Evolutionary conservation across 306 rosid species (phyloP), one percentile per base, ranked within the genome.

Genomic region (Quillaja saponaria): DNA sequence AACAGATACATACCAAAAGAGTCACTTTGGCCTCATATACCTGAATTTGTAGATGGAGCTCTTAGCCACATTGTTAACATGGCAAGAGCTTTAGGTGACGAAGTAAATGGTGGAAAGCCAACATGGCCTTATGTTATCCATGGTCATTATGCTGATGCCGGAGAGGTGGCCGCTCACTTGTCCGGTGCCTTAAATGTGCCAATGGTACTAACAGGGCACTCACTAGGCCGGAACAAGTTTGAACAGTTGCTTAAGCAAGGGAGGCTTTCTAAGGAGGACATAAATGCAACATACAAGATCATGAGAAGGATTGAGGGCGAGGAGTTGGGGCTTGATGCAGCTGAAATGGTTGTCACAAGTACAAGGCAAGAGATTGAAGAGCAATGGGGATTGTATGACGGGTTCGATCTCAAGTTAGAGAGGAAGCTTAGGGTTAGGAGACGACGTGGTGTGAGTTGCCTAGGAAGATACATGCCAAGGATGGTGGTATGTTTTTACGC

Each of bases 341-440:
- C 97, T 48, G 97, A 90, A 67, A 90, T 87, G 69, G 95, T 90
- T 49, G 85, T 90, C 63, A 90, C 97, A n/a, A 87, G 97, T 58
- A 90, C 97, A 44, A 82, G 71, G 64, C 97, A 90, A 73, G 97
- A 90, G 74, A 87, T 87, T 38, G 92, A 87, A 17, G 92, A 90
- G 75, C 97, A 90, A 58, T 90, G 97, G 97, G 97, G 97, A 19
- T 95, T 90, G 34, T 90, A 90, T 44, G 95, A 90, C 61, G 97
- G 95, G 21, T 90, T 90, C 49, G 88, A 90, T 74, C 95, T 90
- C 73, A 87, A 87, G 81, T 88, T 90, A 13, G 97, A 90, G 81
- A 90, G 74, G n/a, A n/a, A n/a, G n/a, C n/a, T n/a, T n/a, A 79
- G 92, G 87, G 3, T 64, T 90, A 72, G 90, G 97, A 11, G 97